These are phyloP conservation scores for Massospora cicadina DNA, from an alignment of 371 early-diverging fungal species.

Conservation along the genomic window DNA sequence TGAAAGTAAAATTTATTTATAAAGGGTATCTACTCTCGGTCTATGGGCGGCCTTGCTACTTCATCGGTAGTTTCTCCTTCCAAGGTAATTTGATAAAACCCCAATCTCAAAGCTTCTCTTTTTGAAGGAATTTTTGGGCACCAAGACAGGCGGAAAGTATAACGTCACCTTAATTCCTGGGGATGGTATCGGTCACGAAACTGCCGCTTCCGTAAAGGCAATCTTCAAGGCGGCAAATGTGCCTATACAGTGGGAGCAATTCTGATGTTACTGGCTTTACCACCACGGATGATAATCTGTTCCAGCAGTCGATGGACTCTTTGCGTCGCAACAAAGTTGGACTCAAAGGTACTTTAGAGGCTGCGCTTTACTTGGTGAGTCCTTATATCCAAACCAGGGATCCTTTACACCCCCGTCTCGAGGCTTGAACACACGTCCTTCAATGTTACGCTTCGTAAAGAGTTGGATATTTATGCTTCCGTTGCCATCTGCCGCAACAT, in stretches of 20 bases:
- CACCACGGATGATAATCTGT: constrained; percentile 40
- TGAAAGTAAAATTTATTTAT: background rate
- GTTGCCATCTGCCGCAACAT: constrained; percentile 70
- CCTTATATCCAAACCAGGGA: constrained; percentile 23
- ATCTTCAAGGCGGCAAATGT: constrained; percentile 82
- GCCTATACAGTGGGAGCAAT: constrained; percentile 90
- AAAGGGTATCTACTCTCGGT: background rate
- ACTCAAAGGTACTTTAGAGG: constrained; percentile 54
- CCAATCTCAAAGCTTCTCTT: background rate
- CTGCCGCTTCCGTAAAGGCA: constrained; percentile 72
- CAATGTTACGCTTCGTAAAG: constrained; percentile 89
- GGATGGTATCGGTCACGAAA: constrained; percentile 92
- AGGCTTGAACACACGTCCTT: constrained; percentile 74
- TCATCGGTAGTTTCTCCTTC: background rate
- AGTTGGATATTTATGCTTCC: constrained; percentile 91
- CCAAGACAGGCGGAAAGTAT: constrained; percentile 72
- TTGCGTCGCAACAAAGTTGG: constrained; percentile 88
- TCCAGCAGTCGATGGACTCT: constrained; percentile 75
- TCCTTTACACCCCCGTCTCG: constrained; percentile 78
- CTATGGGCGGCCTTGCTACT: background rate
- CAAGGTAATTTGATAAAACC: background rate
- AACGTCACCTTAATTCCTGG: constrained; percentile 94
- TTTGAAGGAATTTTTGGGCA: constrained; percentile 10
- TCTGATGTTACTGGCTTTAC: constrained; percentile 80
- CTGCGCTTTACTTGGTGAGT: no score